These are phyloP conservation scores for Globisporangium radiosum DNA, from an alignment of 352 stramenopile genomes.

Conservation along the genomic window DNA sequence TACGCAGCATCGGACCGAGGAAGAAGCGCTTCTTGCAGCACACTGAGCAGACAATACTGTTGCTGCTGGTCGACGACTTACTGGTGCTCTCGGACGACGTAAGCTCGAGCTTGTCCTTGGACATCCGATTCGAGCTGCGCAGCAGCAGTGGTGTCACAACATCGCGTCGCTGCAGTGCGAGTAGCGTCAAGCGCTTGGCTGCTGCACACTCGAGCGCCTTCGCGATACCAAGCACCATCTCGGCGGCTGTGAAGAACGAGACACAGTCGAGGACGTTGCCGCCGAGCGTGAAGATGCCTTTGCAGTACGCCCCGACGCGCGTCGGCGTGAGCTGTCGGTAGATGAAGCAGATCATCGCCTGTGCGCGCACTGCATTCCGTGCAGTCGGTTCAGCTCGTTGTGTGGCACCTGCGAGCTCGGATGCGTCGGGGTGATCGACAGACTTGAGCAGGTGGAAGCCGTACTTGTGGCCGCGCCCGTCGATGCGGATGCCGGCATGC, in stretches of 20 bases:
- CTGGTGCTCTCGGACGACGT: neutral
- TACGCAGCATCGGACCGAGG: conserved; percentile 15
- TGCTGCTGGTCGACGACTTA: neutral
- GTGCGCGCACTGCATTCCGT: conserved; percentile 4
- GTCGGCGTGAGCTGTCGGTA: conserved; percentile 10
- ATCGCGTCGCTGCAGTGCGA: conserved; percentile 2
- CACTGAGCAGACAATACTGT: neutral
- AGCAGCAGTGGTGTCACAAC: neutral
- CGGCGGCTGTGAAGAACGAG: conserved; percentile 7
- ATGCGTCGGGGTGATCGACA: conserved; percentile 1
- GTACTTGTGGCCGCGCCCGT: conserved; percentile 26
- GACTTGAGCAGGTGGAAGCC: conserved; percentile 22
- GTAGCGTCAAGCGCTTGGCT: conserved; percentile 12
- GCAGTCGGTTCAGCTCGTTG: too few relatives aligned
- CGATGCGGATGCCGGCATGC: conserved; percentile 25
- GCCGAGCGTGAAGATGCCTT: conserved; percentile 9
- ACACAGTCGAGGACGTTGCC: conserved; percentile 10
- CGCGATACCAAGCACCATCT: conserved; percentile 11
- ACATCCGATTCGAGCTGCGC: neutral
- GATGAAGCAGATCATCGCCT: conserved; percentile 12
- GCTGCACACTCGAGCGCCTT: conserved; percentile 11
- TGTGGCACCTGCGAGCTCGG: neutral
- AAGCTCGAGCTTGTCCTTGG: neutral
- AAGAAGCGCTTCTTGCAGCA: conserved; percentile 8
- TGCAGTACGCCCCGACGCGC: conserved; percentile 6